Evolutionary conservation across 176 grass and related monocot genomes (phyloP), one percentile per base, ranked within the genome.

Genomic region (Lolium perenne): DNA sequence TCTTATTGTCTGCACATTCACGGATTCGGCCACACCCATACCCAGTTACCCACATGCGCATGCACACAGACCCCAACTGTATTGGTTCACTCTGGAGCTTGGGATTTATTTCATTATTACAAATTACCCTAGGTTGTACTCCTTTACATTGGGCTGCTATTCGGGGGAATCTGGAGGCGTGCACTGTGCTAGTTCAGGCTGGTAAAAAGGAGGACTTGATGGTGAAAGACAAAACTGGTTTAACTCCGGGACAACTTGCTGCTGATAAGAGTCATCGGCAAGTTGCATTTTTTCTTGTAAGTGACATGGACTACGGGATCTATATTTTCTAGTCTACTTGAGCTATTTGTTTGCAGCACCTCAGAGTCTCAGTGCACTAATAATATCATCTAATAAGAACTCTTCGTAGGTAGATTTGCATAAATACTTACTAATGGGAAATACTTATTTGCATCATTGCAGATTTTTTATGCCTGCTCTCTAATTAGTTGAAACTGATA

Each of bases 81-180:
- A 66, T 66, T 66, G 63, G 1, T 16, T 66, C 13, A 66, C 13
- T 35, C 15, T 76, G 55, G 38, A 71, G 50, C 25, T 83, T 89
- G 26, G 77, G 3, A 50, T 74, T 74, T 89, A 55, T 82, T 87
- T 80, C 22, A 64, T 60, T 43, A 83, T 71, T 61, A 77, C 41
- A 73, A 76, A 85, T 88, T 89, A 20, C 84, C n/a, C 21, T 90
- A 99, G 97, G 97, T 77, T 99, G 97, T 85, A 99, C 97, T 73
- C 97, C 94, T 82, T 92, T 99, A 89, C 94, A 99, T 88, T 99
- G 97, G 97, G 90, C 97, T 91, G 94, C 97, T 90, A 99, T 99
- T 71, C 86, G 94, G 63, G 97, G 97, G 79, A 94, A 99, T 79
- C 78, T 99, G 48, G 94, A 97, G 72, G 94, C 94, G 57, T 97